Evolutionary conservation across 176 grass and related monocot genomes (phyloP).

Genomic region (Carex littledalei): DNA sequence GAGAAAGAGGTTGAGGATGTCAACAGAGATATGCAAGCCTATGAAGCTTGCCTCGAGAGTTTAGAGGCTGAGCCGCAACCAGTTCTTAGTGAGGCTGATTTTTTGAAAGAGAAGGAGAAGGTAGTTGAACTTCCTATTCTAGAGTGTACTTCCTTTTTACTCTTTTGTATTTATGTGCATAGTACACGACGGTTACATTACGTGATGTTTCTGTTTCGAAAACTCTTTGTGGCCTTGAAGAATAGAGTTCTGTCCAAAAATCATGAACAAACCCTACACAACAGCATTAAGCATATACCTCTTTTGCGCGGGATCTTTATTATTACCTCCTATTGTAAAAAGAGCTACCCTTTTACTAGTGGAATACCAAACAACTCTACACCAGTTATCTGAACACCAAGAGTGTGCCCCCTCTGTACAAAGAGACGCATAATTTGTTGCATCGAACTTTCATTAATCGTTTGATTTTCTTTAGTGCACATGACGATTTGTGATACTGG

Average conservation of each 20-base stretch:
- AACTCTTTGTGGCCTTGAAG: not conserved
- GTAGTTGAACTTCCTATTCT: constrained; percentile 20
- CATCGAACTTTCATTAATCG: not conserved
- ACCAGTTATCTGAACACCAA: not conserved
- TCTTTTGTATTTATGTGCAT: not conserved
- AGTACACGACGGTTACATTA: not conserved
- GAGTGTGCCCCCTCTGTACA: not conserved
- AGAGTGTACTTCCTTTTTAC: not conserved
- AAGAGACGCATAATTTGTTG: not conserved
- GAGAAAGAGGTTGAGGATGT: constrained; percentile 90
- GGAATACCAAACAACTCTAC: not conserved
- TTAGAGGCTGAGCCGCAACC: constrained; percentile 58
- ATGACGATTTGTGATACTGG: not conserved
- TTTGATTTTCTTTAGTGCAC: not conserved
- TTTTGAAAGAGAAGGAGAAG: constrained; percentile 83
- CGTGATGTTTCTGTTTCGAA: not conserved
- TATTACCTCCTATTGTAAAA: not conserved
- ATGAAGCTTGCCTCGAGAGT: constrained; percentile 68
- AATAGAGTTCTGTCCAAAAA: not conserved
- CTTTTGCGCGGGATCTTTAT: not conserved
- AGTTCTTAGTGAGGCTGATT: constrained; percentile 69
- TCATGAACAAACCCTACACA: not conserved
- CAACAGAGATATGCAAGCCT: constrained; percentile 80
- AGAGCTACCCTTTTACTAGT: not conserved
- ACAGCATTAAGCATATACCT: not conserved